A percentile compares a stretch with the other conserved stretches of the same genome.
phyloP scores from a whole-genome alignment of 768 basidiomycete genomes.

The Amanita inopinata region DNA sequence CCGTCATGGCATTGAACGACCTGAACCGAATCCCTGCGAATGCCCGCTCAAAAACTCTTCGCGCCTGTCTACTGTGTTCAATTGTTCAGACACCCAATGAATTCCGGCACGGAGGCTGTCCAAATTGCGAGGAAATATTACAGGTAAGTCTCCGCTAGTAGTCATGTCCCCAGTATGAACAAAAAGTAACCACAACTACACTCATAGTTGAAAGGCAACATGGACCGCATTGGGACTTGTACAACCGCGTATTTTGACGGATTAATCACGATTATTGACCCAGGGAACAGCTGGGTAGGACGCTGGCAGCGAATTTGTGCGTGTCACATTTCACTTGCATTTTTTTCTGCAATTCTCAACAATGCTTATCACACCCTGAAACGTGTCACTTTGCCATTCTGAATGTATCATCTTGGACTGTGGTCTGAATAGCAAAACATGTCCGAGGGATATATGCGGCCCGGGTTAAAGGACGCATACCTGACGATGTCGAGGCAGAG shows the following conservation, averaged over 20 bases:
- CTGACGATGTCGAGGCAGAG: conserved; percentile 78
- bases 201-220: conserved; percentile 74
- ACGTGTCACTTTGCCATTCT: not conserved
- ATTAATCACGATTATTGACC: conserved; percentile 76
- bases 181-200: not conserved
- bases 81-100: conserved; percentile 78
- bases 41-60: conserved; percentile 49
- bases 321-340: conserved; percentile 22
- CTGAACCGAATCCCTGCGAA: conserved; percentile 4
- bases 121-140: conserved; percentile 94
- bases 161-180: not conserved
- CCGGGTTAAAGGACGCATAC: conserved; percentile 76
- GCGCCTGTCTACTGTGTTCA: conserved; percentile 92
- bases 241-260: conserved; percentile 94
- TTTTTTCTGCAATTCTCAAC: not conserved
- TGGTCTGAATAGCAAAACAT: conserved; percentile 59
- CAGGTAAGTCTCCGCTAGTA: conserved; percentile 43
- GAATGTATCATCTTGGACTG: not conserved
- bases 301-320: conserved; percentile 91
- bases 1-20: conserved; percentile 2
- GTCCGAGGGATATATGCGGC: conserved; percentile 90
- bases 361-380: conserved; percentile 4
- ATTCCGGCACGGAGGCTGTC: conserved; percentile 82
- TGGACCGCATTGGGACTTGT: conserved; percentile 75
- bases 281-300: conserved; percentile 89